Base-by-base conservation (phyloP, 1,284 basidiomycete genomes). In the Ganoderma sinense region DNA sequence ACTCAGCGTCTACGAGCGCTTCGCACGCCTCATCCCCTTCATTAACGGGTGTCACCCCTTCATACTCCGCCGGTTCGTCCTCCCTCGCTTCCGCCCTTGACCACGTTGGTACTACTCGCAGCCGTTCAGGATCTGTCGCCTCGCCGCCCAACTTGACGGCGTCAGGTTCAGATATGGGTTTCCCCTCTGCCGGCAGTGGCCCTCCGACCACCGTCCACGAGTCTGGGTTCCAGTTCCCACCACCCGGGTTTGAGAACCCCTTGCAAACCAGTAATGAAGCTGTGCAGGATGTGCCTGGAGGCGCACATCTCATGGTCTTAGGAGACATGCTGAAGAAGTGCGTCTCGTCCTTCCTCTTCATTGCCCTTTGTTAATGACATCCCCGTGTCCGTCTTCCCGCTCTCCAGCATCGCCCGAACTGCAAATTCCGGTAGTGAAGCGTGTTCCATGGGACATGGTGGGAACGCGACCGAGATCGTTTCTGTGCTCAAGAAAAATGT, bases 401-500 rank as follows among this genome's bases (percentile, higher is more conserved):
- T 65, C 45, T 73, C 14, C 68, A 87, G 86, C 75, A 87, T 88
- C 68, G 84, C 85, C 43, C 81, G 83, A 29, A 83, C 84, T 2
- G 86, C 87, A 29, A 82, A 81, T 67, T 85, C 84, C 20, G 86
- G 86, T 11, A 84, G 85, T 62, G 77, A 81, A 7, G 86, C 86
- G 1, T 88, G 85, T 65, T 81, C 82, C 26, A 78, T 83, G 60
- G 87, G 87, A 0, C 84, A 86, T 70, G 82, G 83, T 33, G 71
- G 80, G 2, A 81, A 85, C 70, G 86, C 87, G 11, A 80, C 79
- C n/a, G 81, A 79, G 65, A 81, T 84, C 64, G 85, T 87, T 60
- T 84, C 84, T 72, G 79, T 85, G 69, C 80, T 87, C 73, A 84
- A 79, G 75, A 85, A 82, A 78, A 85, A 84, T 23, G 84, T 88